Percentiles rank a stretch among this genome's conserved stretches.
Evolutionary conservation across 768 basidiomycete genomes (phyloP).

Genomic region (Cyclocybe aegerita): DNA sequence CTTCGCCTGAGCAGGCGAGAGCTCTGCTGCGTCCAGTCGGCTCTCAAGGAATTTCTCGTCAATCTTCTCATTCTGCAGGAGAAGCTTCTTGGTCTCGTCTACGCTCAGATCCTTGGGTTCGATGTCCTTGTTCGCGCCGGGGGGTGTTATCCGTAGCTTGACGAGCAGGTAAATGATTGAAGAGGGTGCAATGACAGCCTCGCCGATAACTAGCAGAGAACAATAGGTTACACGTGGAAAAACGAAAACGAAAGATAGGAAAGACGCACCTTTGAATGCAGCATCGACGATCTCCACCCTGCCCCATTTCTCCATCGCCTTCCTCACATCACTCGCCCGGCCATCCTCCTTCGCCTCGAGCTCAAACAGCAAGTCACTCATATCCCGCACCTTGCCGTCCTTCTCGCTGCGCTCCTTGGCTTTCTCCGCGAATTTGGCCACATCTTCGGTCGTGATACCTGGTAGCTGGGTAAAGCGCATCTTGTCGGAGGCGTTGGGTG

Average conservation of each 20-base stretch:
- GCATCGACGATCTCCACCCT: constrained; percentile 78
- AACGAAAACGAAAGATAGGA: neutral
- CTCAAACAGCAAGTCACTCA: constrained; percentile 44
- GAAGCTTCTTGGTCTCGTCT: constrained; percentile 46
- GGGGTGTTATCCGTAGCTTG: constrained; percentile 74
- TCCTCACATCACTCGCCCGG: constrained; percentile 53
- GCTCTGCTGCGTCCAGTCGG: constrained; percentile 62
- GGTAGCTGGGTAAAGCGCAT: constrained; percentile 75
- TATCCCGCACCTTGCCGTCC: constrained; percentile 16
- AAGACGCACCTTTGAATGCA: constrained; percentile 73
- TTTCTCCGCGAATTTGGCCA: constrained; percentile 33
- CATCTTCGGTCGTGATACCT: constrained; percentile 55
- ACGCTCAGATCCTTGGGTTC: constrained; percentile 40
- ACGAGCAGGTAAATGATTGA: constrained; percentile 86
- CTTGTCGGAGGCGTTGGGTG: constrained; percentile 48
- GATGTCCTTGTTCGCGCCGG: constrained; percentile 28
- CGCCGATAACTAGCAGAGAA: constrained; percentile 72
- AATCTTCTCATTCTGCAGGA: constrained; percentile 53
- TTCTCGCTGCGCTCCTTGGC: constrained; percentile 18
- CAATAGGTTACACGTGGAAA: neutral
- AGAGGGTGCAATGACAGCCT: constrained; percentile 82
- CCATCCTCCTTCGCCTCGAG: constrained; percentile 55
- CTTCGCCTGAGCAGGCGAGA: constrained; percentile 37
- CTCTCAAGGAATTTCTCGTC: constrained; percentile 71
- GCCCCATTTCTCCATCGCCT: constrained; percentile 70